Conservation (phyloP, 2,329 filamentous ascomycete genomes). For the Proliferodiscus dingleyae region DNA sequence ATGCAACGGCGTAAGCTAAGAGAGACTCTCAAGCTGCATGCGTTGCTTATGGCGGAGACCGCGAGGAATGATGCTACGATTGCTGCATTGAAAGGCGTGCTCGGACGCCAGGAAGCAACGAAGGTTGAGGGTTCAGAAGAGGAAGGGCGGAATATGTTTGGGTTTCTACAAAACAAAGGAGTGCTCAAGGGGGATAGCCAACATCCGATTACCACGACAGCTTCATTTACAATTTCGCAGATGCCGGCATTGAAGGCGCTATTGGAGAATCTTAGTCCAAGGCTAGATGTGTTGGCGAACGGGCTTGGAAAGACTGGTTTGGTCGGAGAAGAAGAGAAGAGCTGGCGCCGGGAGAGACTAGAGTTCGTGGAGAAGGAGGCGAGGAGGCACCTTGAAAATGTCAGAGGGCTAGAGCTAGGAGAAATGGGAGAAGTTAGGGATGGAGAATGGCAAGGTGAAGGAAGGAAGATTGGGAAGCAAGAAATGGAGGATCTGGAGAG, state of each 20-base stretch:
- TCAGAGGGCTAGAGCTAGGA: conserved; percentile 62
- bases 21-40: conserved; percentile 73
- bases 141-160: conserved; percentile 34
- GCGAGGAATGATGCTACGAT: conserved; percentile 69
- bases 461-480: conserved; percentile 42
- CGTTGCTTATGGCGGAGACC: conserved; percentile 63
- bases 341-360: conserved; percentile 65
- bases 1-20: conserved; percentile 68
- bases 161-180: conserved; percentile 53
- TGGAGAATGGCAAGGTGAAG: conserved; percentile 58
- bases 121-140: conserved; percentile 12
- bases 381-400: conserved; percentile 67
- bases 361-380: conserved; percentile 82
- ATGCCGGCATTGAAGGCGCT: conserved; percentile 72
- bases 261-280: conserved; percentile 61
- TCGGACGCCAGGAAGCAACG: conserved; percentile 45
- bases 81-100: conserved; percentile 53
- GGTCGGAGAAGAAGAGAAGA: conserved; percentile 39
- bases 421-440: conserved; percentile 57
- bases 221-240: conserved; percentile 76
- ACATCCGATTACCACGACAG: conserved; percentile 62
- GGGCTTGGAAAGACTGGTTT: conserved; percentile 35
- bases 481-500: conserved; percentile 56
- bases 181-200: conserved; percentile 47
- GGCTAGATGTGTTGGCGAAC: conserved; percentile 45